Percentiles rank a stretch among this genome's conserved stretches.
phyloP scores from a whole-genome alignment of 2,329 filamentous ascomycete genomes.

The Venturiaceae sp. region DNA sequence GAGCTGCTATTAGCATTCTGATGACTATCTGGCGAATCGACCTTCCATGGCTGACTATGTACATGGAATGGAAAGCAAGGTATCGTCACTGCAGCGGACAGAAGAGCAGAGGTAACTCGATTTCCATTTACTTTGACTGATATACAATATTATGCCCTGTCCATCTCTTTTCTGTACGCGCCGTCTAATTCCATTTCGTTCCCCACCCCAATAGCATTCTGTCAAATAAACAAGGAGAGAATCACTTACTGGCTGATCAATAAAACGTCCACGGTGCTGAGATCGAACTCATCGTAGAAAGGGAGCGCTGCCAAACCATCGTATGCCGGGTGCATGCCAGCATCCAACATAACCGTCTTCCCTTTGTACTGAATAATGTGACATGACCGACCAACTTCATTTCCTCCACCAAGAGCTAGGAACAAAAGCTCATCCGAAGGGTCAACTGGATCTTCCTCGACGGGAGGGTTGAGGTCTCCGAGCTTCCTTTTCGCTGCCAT shows the following conservation, averaged over 20 bases:
- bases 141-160: neutral
- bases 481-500: slow-evolving; percentile 97
- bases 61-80: neutral
- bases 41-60: neutral
- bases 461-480: slow-evolving; percentile 63
- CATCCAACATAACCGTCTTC: slow-evolving; percentile 98
- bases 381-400: slow-evolving; percentile 93
- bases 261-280: slow-evolving; percentile 93
- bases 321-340: slow-evolving; percentile 92
- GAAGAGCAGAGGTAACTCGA: neutral
- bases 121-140: slow-evolving; percentile 4
- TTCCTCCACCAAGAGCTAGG: slow-evolving; percentile 85
- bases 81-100: neutral
- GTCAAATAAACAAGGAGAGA: neutral
- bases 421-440: slow-evolving; percentile 93
- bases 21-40: neutral
- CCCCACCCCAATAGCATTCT: neutral
- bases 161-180: neutral
- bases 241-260: slow-evolving; percentile 97
- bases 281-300: slow-evolving; percentile 97
- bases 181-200: neutral
- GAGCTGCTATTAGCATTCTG: slow-evolving; percentile 10
- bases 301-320: slow-evolving; percentile 88
- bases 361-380: slow-evolving; percentile 99
- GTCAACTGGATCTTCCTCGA: slow-evolving; percentile 77